Conservation (phyloP, 176 grass and related monocot species). For the Oryza glaberrima region DNA sequence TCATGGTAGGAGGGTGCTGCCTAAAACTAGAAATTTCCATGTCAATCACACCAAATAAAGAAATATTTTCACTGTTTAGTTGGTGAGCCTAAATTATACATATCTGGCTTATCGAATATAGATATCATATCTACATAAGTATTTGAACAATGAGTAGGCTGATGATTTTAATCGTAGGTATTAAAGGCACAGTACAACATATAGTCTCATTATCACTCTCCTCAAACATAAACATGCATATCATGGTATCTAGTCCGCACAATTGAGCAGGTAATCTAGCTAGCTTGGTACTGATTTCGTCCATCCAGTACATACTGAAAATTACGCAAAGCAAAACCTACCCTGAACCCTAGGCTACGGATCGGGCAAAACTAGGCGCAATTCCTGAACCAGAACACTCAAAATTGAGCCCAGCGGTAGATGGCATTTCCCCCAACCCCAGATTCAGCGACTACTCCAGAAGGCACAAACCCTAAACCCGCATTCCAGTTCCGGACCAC, state of each 20-base stretch:
- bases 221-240: not conserved
- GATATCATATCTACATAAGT: not conserved
- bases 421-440: not conserved
- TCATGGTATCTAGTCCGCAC: not conserved
- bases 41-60: not conserved
- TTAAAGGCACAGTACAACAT: not conserved
- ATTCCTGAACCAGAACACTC: not conserved
- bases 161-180: not conserved
- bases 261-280: not conserved
- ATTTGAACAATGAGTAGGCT: not conserved
- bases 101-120: not conserved
- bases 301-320: not conserved
- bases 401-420: conserved; percentile 1
- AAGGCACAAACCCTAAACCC: conserved; percentile 30
- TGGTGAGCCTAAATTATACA: not conserved
- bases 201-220: not conserved
- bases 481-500: not conserved
- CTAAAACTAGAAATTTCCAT: not conserved
- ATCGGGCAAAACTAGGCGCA: conserved; percentile 13
- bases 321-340: conserved; percentile 32
- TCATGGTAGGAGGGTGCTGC: not conserved
- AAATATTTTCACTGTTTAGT: not conserved
- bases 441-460: conserved; percentile 29
- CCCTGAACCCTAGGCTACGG: not conserved
- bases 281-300: not conserved